Evolutionary conservation across 129 eudicot species (phyloP), one percentile per base, ranked within the genome.

Genomic region (Tanacetum coccineum): DNA sequence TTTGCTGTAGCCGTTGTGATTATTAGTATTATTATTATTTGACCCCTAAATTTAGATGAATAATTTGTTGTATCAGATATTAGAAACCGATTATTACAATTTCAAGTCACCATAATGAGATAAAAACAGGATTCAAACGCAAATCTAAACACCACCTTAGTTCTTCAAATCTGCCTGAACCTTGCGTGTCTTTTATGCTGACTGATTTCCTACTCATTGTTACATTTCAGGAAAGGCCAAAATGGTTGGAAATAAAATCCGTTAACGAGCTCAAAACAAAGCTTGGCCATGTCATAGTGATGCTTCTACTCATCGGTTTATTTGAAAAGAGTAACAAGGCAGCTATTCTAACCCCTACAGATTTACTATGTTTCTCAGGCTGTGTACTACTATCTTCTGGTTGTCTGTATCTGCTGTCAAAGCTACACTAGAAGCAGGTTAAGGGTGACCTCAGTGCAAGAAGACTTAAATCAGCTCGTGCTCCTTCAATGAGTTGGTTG

Each of bases 221-320:
- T 3, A 61, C 45, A 20, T 73, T 80, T 70, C 91, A 92, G 98
- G 96, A 92, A 74, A 84, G 98, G 51, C 98, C 98, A 15, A 77
- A 78, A 71, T 92, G 98, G 98, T 62, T 92, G 79, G 96, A 88
- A 73, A 88, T 92, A 69, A 88, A 92, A 72, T 83, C 98, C 0
- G 87, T 92, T 52, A 92, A 88, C 65, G 95, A 77, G 81, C 89
- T 92, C 68, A 92, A 92, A 77, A 92, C 96, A 8, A 92, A 92
- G 74, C 87, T 88, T 1, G 98, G 98, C 2, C 98, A 92, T 70
- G 98, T 92, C 26, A 92, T 92, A 51, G 98, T 92, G 82, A 88
- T 92, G 98, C 95, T 92, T 51, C 87, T 92, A 11, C 89, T 92
- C 9, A 92, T 92, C 19, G 98, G 98, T 13, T 72, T 92, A 54